Percentiles rank a stretch among this genome's conserved stretches.
phyloP scores from a whole-genome alignment of 345 rosid genomes.

The Clarkia xantiana region DNA sequence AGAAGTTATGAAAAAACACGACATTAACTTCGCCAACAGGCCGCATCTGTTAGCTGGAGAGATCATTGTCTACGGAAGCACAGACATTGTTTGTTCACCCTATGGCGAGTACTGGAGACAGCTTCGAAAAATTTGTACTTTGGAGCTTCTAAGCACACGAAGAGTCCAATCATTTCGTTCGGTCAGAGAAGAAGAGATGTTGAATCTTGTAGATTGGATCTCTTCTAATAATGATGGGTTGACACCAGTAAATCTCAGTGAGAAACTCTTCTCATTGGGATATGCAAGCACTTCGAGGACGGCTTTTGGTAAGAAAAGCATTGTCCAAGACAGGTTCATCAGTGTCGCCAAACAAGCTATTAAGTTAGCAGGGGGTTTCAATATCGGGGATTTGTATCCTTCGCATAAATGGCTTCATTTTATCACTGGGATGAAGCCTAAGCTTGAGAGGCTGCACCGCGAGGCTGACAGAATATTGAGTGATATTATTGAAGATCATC shows the following conservation, averaged over 20 bases:
- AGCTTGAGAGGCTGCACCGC: not conserved
- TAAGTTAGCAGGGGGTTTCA: constrained; percentile 6
- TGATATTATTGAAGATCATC: constrained; percentile 4
- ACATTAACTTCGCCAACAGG: too few species aligned
- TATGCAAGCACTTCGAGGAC: not conserved
- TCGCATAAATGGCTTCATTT: constrained; percentile 7
- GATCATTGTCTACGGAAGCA: constrained; percentile 6
- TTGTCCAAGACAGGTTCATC: constrained; percentile 6
- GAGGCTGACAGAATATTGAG: constrained; percentile 11
- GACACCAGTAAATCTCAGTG: constrained; percentile 10
- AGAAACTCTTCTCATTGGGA: constrained; percentile 2
- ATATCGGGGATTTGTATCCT: constrained; percentile 8
- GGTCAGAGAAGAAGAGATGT: constrained; percentile 3
- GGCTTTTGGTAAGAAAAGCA: constrained; percentile 8
- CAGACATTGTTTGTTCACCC: not conserved
- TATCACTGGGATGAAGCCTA: constrained; percentile 7
- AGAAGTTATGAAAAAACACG: too few species aligned
- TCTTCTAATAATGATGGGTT: not conserved
- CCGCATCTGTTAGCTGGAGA: not conserved
- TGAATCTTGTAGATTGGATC: constrained; percentile 8
- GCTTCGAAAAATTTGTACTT: not conserved
- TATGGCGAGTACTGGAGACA: not conserved
- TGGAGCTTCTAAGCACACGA: not conserved
- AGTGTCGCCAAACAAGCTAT: not conserved
- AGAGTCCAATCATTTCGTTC: not conserved